Evolutionary conservation across 192 early-diverging fungal genomes (phyloP), one percentile per base, ranked within the genome.

Genomic region (Bifiguratus adelaidae): DNA sequence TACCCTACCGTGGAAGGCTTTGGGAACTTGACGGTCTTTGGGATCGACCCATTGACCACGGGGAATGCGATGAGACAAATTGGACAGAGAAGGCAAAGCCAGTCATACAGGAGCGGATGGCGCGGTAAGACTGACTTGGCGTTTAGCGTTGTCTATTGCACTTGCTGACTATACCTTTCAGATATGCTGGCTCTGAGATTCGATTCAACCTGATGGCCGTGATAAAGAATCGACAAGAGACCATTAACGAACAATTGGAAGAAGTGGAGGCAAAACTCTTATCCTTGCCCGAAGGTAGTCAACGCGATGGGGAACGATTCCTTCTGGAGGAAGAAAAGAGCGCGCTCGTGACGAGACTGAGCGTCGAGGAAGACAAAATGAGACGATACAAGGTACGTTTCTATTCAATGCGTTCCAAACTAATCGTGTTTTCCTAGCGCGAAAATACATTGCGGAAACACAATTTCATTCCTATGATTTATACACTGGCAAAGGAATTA

Each of bases 191-290:
- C 20, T 53, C 72, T 15, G 86, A 89, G 56, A 80, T 87, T 40
- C 70, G 83, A 26, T 89, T 87, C 44, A 89, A 83, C 44, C 53
- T 89, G 49, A 80, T 89, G 83, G 85, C 86, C 0, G 65, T 89
- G 4, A 81, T 80, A 7, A 70, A 76, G 32, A 78, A 81, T 51
- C 75, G 77, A 21, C 65, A 73, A 30, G 74, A 76, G 34, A 55
- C 67, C 6, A 66, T 76, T 41, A 46, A 63, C 21, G 60, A 81
- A 18, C 65, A 72, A 33, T 61, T 85, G 9, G 54, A 69, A 11
- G 61, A 68, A 38, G n/a, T 52, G 3, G 61, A 62, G n/a, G 61
- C 46, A 7, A 44, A 63, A 0, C 55, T 52, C 8, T 25, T 65
- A 33, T 65, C 61, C 3, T 29, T 64, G 6, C 28, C 59, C 20